Evolutionary conservation across 495 filamentous ascomycete genomes (phyloP).

Genomic region (Podospora conica): DNA sequence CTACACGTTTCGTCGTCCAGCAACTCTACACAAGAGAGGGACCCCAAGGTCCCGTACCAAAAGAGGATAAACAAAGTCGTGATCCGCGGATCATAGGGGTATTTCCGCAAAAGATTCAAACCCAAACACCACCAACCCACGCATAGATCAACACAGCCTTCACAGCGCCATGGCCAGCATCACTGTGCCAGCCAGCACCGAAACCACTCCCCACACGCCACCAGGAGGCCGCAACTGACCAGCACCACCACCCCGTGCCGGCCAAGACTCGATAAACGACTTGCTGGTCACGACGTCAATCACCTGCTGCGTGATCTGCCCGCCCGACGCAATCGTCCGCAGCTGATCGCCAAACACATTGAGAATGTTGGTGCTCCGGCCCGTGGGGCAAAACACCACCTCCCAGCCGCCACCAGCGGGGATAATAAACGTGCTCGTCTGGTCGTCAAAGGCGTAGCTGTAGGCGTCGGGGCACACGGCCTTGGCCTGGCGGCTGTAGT

Average conservation of each 20-base stretch:
- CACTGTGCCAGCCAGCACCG: not conserved
- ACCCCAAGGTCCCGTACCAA: not conserved
- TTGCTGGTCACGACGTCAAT: conserved; percentile 18
- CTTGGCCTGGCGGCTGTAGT: conserved; percentile 62
- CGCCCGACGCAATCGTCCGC: conserved; percentile 23
- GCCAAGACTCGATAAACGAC: conserved; percentile 21
- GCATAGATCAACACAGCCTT: not conserved
- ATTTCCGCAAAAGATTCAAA: not conserved
- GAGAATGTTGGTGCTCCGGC: conserved; percentile 64
- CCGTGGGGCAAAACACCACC: conserved; percentile 67
- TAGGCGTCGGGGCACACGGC: conserved; percentile 75
- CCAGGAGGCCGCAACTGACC: not conserved
- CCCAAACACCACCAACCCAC: not conserved
- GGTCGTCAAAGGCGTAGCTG: conserved; percentile 72
- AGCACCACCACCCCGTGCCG: not conserved
- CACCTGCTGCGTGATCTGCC: conserved; percentile 11
- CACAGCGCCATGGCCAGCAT: not conserved
- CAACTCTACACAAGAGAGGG: not conserved
- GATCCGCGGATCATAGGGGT: not conserved
- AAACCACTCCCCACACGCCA: not conserved
- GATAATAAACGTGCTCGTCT: conserved; percentile 67
- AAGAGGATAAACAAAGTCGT: not conserved
- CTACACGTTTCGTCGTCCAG: not conserved
- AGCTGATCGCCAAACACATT: conserved; percentile 42
- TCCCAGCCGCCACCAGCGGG: conserved; percentile 67